phyloP scores from a whole-genome alignment of 176 grass and related monocot genomes.

The Paspalum notatum region DNA sequence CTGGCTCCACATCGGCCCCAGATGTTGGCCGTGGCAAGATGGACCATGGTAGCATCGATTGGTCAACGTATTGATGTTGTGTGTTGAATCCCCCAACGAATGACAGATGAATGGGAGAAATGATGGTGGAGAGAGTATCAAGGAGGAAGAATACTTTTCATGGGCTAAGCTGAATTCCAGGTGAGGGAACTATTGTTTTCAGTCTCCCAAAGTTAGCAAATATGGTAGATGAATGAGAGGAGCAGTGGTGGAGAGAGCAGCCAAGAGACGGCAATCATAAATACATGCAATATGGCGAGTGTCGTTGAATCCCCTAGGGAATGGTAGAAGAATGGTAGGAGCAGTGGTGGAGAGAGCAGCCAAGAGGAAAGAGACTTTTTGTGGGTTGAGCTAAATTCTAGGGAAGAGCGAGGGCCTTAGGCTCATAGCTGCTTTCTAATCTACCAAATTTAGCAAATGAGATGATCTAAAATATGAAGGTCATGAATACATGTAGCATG shows the following conservation, averaged over 20 bases:
- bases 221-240: no score
- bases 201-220: background rate
- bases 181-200: background rate
- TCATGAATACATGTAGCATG: no score
- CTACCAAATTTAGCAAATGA: no score
- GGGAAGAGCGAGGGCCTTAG: no score
- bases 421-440: no score
- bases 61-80: background rate
- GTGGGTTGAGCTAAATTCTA: no score
- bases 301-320: no score
- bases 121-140: background rate
- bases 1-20: background rate
- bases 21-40: background rate
- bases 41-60: slow-evolving; percentile 25
- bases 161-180: slow-evolving; percentile 36
- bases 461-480: no score
- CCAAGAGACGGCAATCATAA: background rate
- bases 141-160: slow-evolving; percentile 16
- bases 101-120: background rate
- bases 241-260: no score
- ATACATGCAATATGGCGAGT: background rate
- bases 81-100: background rate
- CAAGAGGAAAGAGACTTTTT: no score
- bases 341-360: no score
- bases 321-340: no score